A percentile compares a stretch with the other conserved stretches of the same genome.
Conservation (phyloP, 345 rosid genomes). For the Zanthoxylum bungeanum region DNA sequence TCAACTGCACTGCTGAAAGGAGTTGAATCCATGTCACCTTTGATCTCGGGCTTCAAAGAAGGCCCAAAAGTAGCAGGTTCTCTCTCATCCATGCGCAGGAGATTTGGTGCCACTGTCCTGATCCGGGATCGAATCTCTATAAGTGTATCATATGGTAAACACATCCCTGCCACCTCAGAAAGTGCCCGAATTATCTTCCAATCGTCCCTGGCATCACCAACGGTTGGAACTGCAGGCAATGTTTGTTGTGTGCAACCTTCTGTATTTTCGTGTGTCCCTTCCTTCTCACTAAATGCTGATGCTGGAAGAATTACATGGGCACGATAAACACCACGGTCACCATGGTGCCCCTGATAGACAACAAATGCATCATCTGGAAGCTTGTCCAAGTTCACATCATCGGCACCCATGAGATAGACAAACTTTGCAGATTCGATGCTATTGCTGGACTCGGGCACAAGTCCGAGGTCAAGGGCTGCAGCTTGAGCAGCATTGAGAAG, state of each 20-base stretch:
- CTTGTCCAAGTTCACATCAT: constrained; percentile 78
- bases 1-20: constrained; percentile 61
- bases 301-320: constrained; percentile 95
- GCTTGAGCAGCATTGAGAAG: constrained; percentile 96
- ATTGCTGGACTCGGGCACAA: constrained; percentile 66
- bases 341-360: constrained; percentile 97
- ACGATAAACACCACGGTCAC: constrained; percentile 78
- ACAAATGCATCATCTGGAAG: constrained; percentile 87
- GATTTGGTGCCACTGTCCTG: constrained; percentile 82
- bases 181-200: constrained; percentile 96
- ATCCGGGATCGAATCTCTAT: constrained; percentile 70
- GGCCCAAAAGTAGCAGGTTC: constrained; percentile 71
- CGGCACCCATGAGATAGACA: constrained; percentile 95
- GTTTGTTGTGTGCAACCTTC: constrained; percentile 92
- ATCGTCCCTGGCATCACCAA: constrained; percentile 96
- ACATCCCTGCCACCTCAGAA: constrained; percentile 77
- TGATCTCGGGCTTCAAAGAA: constrained; percentile 52
- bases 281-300: constrained; percentile 90
- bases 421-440: constrained; percentile 78
- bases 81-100: constrained; percentile 66
- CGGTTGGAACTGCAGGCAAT: constrained; percentile 94
- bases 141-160: constrained; percentile 70
- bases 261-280: constrained; percentile 90
- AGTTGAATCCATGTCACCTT: constrained; percentile 39
- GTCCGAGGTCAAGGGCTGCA: constrained; percentile 97